phyloP scores from a whole-genome alignment of 495 filamentous ascomycete species.

The Penicillium ucsense region DNA sequence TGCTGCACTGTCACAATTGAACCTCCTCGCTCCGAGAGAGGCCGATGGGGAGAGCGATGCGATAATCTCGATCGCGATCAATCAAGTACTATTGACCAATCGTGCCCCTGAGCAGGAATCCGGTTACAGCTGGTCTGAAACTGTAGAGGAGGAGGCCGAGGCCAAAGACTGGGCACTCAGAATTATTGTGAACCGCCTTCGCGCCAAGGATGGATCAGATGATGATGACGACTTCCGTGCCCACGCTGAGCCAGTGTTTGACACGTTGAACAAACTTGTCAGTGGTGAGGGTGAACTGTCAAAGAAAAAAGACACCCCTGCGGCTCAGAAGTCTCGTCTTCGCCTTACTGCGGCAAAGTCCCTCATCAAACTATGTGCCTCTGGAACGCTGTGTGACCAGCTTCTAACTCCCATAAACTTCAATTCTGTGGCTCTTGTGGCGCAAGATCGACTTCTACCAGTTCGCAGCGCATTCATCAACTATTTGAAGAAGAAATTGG shows the following conservation, averaged over 20 bases:
- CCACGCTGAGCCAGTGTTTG: conserved; percentile 59
- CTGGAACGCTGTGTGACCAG: conserved; percentile 62
- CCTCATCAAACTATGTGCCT: conserved; percentile 71
- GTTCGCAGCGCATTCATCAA: conserved; percentile 71
- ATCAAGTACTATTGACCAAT: conserved; percentile 63
- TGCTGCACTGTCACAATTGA: conserved; percentile 73
- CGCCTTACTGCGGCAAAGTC: conserved; percentile 74
- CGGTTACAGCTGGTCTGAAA: conserved; percentile 57
- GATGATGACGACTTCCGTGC: conserved; percentile 49
- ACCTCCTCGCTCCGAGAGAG: conserved; percentile 63
- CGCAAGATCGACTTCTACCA: conserved; percentile 63
- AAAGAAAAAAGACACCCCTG: conserved; percentile 63
- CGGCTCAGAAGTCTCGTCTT: conserved; percentile 61
- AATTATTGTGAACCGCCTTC: conserved; percentile 77
- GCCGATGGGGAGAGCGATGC: conserved; percentile 63
- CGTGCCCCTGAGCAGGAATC: conserved; percentile 41
- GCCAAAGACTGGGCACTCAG: conserved; percentile 86
- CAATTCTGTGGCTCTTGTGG: conserved; percentile 66
- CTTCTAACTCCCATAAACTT: conserved; percentile 62
- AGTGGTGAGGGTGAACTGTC: conserved; percentile 67
- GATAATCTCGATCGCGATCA: conserved; percentile 69
- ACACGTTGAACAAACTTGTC: conserved; percentile 66
- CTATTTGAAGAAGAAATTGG: conserved; percentile 77
- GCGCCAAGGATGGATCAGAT: conserved; percentile 49
- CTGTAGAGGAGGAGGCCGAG: conserved; percentile 66